Evolutionary conservation across 306 rosid species (phyloP).

Genomic region (Prunus davidiana): DNA sequence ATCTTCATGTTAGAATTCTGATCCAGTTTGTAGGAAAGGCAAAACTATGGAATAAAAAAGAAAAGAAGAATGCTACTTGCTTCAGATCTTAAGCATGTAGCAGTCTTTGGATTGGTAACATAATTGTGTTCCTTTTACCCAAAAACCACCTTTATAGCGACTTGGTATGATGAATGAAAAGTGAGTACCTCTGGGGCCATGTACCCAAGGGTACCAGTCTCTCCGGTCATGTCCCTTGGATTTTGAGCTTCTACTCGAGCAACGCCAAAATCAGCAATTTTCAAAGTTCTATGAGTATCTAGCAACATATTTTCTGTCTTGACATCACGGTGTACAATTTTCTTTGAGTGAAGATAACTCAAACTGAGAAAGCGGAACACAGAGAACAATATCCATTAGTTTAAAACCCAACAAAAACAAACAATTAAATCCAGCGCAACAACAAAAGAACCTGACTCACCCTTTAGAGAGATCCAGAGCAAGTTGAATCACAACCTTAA

Average conservation of each 20-base stretch:
- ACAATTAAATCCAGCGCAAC: background rate
- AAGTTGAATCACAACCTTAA: slow-evolving; percentile 70
- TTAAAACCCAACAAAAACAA: background rate
- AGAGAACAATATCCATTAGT: slow-evolving; percentile 2
- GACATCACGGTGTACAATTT: slow-evolving; percentile 82
- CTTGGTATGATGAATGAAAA: background rate
- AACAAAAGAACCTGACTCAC: slow-evolving; percentile 32
- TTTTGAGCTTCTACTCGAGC: slow-evolving; percentile 90
- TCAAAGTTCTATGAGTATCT: slow-evolving; percentile 45
- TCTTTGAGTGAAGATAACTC: slow-evolving; percentile 71
- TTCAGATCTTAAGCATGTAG: background rate
- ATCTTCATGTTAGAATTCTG: background rate
- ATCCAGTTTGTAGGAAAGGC: background rate
- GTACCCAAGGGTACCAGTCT: slow-evolving; percentile 91
- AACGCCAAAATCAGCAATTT: slow-evolving; percentile 93
- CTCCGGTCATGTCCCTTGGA: slow-evolving; percentile 88
- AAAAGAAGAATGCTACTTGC: background rate
- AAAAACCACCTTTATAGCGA: background rate
- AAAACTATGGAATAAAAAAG: no score
- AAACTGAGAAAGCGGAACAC: slow-evolving; percentile 45
- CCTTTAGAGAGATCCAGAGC: slow-evolving; percentile 89
- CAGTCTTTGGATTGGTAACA: background rate
- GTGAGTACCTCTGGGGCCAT: slow-evolving; percentile 89
- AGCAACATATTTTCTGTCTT: slow-evolving; percentile 81
- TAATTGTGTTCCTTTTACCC: background rate